Conservation (phyloP, 805 yeast genomes). For the Starmera caribaea region DNA sequence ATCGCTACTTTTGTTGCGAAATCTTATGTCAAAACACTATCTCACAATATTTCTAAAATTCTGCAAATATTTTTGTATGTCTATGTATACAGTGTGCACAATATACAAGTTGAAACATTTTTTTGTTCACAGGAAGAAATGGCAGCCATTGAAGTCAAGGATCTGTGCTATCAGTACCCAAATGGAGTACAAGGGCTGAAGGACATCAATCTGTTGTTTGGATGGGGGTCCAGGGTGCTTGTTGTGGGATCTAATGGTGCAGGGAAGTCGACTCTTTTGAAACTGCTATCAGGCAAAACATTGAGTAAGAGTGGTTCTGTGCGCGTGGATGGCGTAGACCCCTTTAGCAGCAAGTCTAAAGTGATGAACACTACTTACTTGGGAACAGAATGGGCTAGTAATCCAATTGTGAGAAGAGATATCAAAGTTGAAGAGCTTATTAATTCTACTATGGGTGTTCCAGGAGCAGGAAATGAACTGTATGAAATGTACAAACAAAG, state of each 20-base stretch:
- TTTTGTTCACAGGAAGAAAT: too few species aligned
- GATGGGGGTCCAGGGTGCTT: slow-evolving; percentile 66
- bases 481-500: slow-evolving; percentile 44
- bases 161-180: slow-evolving; percentile 64
- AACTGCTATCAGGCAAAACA: slow-evolving; percentile 85
- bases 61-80: too few species aligned
- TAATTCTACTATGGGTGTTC: slow-evolving; percentile 73
- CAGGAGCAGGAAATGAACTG: slow-evolving; percentile 1
- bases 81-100: too few species aligned
- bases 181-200: slow-evolving; percentile 54
- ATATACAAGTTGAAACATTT: too few species aligned
- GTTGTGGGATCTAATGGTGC: slow-evolving; percentile 95
- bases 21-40: too few species aligned
- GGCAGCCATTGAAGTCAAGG: slow-evolving; percentile 49
- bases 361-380: slow-evolving; percentile 59
- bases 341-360: slow-evolving; percentile 53
- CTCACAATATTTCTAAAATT: too few species aligned
- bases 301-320: slow-evolving; percentile 67
- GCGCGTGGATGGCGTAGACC: slow-evolving; percentile 74
- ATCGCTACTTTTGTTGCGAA: too few species aligned
- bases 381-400: slow-evolving; percentile 97
- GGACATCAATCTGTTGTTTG: slow-evolving; percentile 50
- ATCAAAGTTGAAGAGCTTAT: slow-evolving; percentile 77
- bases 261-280: slow-evolving; percentile 84
- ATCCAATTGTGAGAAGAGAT: slow-evolving; percentile 82